Evolutionary conservation across 345 rosid genomes (phyloP).

Genomic region (Eucalyptus caleyi): DNA sequence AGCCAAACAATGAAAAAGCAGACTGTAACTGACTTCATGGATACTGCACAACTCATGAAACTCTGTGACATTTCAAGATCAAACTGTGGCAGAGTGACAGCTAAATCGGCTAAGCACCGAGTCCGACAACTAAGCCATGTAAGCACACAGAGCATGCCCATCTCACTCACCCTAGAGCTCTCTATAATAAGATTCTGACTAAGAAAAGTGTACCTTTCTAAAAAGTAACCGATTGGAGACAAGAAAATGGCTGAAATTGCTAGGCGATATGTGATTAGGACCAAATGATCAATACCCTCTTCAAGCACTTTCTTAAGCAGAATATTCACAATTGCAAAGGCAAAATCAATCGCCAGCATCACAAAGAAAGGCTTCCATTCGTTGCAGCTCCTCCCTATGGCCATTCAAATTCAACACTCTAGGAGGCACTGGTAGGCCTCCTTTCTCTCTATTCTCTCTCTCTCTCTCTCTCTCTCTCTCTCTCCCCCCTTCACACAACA

Average conservation of each 20-base stretch:
- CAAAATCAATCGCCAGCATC: constrained; percentile 48
- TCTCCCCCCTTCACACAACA: not conserved
- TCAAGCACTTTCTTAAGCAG: constrained; percentile 51
- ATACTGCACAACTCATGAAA: not conserved
- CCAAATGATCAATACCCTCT: constrained; percentile 51
- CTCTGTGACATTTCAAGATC: not conserved
- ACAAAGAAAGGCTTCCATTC: constrained; percentile 40
- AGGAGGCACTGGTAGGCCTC: not conserved
- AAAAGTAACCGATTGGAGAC: constrained; percentile 47
- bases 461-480: not conserved
- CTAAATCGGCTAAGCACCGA: not conserved
- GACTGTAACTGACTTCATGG: not conserved
- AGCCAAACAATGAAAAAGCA: not conserved
- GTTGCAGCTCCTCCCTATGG: not conserved
- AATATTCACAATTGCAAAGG: constrained; percentile 41
- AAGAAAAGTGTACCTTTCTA: constrained; percentile 41
- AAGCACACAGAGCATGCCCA: not conserved
- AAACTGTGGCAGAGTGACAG: not conserved
- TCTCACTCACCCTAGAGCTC: not conserved
- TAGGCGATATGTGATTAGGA: constrained; percentile 59
- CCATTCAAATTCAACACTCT: not conserved
- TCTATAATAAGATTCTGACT: not conserved
- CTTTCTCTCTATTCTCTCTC: not conserved
- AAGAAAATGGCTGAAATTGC: constrained; percentile 43
- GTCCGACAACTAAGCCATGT: not conserved